phyloP scores from a whole-genome alignment of 1,139 yeast genomes.

The Kodamaea ohmeri region DNA sequence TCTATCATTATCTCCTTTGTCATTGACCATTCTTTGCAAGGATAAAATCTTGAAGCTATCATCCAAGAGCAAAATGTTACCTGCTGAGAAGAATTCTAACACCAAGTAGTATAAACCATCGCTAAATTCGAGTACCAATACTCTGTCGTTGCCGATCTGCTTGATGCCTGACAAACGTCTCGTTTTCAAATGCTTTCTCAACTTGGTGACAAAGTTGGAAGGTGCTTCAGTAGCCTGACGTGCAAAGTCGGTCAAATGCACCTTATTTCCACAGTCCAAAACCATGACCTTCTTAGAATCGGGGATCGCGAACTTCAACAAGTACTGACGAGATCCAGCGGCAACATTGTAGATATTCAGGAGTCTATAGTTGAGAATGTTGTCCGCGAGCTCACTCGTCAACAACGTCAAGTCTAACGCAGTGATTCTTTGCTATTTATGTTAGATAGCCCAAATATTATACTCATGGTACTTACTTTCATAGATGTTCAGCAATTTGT shows the following conservation, averaged over 20 bases:
- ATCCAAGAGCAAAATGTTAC: conserved; percentile 79
- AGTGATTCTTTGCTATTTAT: conserved; percentile 72
- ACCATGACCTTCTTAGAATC: conserved; percentile 75
- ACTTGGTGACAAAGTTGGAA: conserved; percentile 77
- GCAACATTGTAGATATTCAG: conserved; percentile 84
- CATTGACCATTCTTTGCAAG: conserved; percentile 74
- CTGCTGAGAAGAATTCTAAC: conserved; percentile 91
- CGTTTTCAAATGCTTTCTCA: conserved; percentile 82
- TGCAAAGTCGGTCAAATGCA: conserved; percentile 76
- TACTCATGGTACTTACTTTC: conserved; percentile 6
- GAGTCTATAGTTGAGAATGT: conserved; percentile 63
- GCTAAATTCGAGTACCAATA: conserved; percentile 75
- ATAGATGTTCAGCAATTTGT: conserved; percentile 4
- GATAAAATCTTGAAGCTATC: conserved; percentile 64
- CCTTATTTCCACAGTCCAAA: conserved; percentile 82
- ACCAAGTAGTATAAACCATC: conserved; percentile 79
- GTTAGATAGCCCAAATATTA: conserved; percentile 15
- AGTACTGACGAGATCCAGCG: conserved; percentile 67
- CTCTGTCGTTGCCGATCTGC: conserved; percentile 77
- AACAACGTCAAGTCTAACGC: conserved; percentile 78
- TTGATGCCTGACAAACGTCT: conserved; percentile 70
- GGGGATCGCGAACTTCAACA: conserved; percentile 79
- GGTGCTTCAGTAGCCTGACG: conserved; percentile 81
- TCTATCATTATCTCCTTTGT: conserved; percentile 56
- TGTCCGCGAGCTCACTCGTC: conserved; percentile 58